Conservation (phyloP, 2,329 filamentous ascomycete species). For the Alternaria triticimaculans region DNA sequence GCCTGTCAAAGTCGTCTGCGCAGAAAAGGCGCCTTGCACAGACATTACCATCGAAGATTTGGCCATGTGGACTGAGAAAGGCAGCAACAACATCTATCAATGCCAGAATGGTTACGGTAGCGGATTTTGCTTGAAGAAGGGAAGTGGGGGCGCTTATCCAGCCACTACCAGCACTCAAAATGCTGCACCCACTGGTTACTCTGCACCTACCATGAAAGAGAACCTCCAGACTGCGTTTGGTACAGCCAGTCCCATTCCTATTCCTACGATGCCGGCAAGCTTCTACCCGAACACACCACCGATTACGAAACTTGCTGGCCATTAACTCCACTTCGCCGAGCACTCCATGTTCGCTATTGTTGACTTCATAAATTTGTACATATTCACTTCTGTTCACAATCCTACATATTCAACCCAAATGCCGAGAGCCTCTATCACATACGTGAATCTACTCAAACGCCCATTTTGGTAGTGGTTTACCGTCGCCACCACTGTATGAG, state of each 20-base stretch:
- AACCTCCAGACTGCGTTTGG: constrained; percentile 40
- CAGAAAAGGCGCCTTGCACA: constrained; percentile 59
- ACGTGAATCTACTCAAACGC: constrained; percentile 1
- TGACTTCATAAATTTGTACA: background rate
- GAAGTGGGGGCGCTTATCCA: constrained; percentile 36
- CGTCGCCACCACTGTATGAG: background rate
- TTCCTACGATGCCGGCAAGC: constrained; percentile 50
- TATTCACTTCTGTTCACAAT: background rate
- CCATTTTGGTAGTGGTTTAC: background rate
- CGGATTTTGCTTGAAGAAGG: constrained; percentile 55
- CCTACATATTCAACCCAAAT: background rate
- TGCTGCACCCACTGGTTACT: constrained; percentile 47
- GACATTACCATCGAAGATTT: constrained; percentile 60
- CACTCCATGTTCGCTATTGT: background rate
- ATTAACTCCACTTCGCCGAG: constrained; percentile 1
- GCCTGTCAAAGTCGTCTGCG: constrained; percentile 62
- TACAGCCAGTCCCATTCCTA: constrained; percentile 47
- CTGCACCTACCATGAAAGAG: constrained; percentile 47
- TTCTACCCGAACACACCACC: constrained; percentile 50
- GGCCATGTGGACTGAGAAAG: constrained; percentile 60
- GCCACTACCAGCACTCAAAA: constrained; percentile 45
- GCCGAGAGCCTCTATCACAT: background rate
- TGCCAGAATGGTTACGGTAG: constrained; percentile 60
- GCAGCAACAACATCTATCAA: constrained; percentile 50
- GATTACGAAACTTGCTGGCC: constrained; percentile 37